Evolutionary conservation across 352 stramenopile species (phyloP).

Genomic region (Pythium guiyangense): DNA sequence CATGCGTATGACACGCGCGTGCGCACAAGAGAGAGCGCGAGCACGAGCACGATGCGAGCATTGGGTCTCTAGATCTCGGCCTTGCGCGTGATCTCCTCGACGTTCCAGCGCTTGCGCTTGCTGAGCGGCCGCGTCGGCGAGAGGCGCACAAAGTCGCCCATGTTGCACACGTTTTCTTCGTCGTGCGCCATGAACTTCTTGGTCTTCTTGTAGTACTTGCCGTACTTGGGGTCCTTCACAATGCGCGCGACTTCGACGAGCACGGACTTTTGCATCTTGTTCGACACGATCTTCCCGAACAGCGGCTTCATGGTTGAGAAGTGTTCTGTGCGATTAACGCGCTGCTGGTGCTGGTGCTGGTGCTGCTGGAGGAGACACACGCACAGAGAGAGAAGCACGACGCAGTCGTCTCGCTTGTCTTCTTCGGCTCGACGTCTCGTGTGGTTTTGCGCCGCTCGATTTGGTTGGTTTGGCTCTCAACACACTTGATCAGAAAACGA

Average conservation of each 20-base stretch:
- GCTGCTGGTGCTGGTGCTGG: background rate
- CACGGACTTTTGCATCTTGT: conserved; percentile 97
- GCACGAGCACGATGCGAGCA: too few species aligned
- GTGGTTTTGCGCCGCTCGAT: conserved; percentile 4
- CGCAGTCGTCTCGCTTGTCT: conserved; percentile 1
- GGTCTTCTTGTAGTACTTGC: conserved; percentile 94
- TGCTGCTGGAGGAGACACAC: background rate
- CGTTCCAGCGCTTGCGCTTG: conserved; percentile 88
- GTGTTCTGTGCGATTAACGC: background rate
- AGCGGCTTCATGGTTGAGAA: conserved; percentile 79
- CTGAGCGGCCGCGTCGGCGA: conserved; percentile 72
- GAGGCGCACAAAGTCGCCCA: conserved; percentile 84
- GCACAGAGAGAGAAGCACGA: background rate
- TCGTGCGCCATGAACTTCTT: conserved; percentile 98
- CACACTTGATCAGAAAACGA: conserved; percentile 11
- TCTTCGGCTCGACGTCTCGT: background rate
- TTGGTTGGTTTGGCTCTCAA: conserved; percentile 21
- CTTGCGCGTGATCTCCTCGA: conserved; percentile 87
- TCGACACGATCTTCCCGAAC: conserved; percentile 94
- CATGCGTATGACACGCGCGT: background rate
- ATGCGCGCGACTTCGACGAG: conserved; percentile 94
- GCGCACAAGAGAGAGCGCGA: background rate
- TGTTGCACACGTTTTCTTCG: conserved; percentile 91
- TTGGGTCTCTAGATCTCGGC: conserved; percentile 58
- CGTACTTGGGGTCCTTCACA: conserved; percentile 92